Base-by-base conservation (phyloP, 176 grass and related monocot species). In the Oryza nivara region DNA sequence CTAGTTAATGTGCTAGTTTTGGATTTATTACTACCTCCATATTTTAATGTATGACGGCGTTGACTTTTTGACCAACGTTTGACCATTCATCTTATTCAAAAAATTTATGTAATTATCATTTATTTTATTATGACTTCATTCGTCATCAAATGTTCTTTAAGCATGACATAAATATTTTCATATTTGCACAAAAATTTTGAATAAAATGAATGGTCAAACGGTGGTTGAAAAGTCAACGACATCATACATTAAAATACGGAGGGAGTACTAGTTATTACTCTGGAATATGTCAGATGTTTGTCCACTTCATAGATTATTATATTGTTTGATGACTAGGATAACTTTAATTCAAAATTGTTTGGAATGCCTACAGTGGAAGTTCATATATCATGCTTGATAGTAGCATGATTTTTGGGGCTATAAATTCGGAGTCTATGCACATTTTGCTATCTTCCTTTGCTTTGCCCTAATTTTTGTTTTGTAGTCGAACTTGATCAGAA, bases 401-500 rank as follows among this genome's bases (percentile, higher is more conserved):
- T 36, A 77, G 67, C 40, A 49, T 89, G 52, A 80, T 73, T 74
- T 87, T 4, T 51, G 17, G 26, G 36, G 23, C 6, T 38, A 22
- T 70, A 34, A 80, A 40, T 79, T 73, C 13, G 61, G 2, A 47
- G 36, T 43, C 54, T 80, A 69, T 75, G 63, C 15, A 73, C 7
- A 78, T 73, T 54, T 11, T 60, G 20, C 36, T 75, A 11, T 71
- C 36, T 83, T 13, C 46, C 30, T 77, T 68, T 61, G 60, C 75
- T 76, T 23, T 60, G 46, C 70, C 70, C 86, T 87, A 65, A 78
- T 70, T 23, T 34, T 88, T 36, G 68, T 92, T 73, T 56, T 71
- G 61, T 86, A 99, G 96, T 99, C 91, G 76, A 95, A 99, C 78
- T 76, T 96, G 84, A 91, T 96, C 52, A 96, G 93, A 90, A 88